Evolutionary conservation across 371 early-diverging fungal genomes (phyloP).

Genomic region (Lichtheimia hyalospora): DNA sequence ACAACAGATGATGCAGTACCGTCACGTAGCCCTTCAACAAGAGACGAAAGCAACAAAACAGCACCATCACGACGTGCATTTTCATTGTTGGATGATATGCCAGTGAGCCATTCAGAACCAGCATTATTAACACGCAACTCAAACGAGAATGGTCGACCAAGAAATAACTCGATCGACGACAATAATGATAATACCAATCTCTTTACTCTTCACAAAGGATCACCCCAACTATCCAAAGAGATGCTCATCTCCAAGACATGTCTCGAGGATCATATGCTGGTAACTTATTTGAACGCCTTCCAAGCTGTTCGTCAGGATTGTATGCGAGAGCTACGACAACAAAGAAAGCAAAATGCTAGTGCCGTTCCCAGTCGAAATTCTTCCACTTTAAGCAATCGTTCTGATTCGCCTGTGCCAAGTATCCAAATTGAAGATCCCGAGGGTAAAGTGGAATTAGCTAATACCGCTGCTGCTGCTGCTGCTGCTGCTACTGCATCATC

Average conservation of each 20-base stretch:
- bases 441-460: slow-evolving; percentile 8
- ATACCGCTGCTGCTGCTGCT: not conserved
- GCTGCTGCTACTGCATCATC: not conserved
- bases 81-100: slow-evolving; percentile 1
- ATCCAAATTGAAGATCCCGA: slow-evolving; percentile 19
- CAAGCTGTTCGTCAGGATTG: slow-evolving; percentile 41
- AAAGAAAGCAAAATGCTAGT: not conserved
- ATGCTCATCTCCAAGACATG: slow-evolving; percentile 45
- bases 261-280: slow-evolving; percentile 51
- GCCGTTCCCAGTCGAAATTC: not conserved
- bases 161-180: too few species aligned
- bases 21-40: not conserved
- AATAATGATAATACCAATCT: not conserved
- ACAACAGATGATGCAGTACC: not conserved
- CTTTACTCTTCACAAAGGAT: slow-evolving; percentile 40
- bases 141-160: not conserved
- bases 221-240: slow-evolving; percentile 40
- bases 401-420: slow-evolving; percentile 8
- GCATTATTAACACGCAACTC: not conserved
- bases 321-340: slow-evolving; percentile 24
- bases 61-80: not conserved
- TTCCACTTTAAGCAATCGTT: not conserved
- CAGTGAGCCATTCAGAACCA: slow-evolving; percentile 8
- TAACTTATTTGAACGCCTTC: slow-evolving; percentile 47
- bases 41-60: not conserved